Evolutionary conservation across 441 rosid species (phyloP), one percentile per base, ranked within the genome.

Genomic region (Geranium incanum): DNA sequence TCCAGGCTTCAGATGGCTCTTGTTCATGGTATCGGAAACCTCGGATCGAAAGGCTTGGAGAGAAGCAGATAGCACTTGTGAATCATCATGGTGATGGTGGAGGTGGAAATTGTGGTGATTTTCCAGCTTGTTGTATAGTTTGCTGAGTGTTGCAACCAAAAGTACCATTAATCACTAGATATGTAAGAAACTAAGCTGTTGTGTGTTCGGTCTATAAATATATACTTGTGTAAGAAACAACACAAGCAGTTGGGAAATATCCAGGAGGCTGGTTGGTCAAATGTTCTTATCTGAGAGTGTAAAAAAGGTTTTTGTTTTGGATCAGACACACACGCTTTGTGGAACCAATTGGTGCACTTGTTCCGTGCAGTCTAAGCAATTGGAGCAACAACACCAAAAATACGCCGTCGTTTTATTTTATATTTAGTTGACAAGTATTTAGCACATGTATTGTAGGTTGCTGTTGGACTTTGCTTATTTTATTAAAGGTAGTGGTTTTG

Each of bases 111-210:
- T 82, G 6, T 75, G 71, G 62, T 73, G 84, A 62, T 75, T 78
- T 74, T 85, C 89, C 85, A 84, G 84, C 70, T 81, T 84, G 81
- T 66, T 69, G 72, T 72, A 79, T 21, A 87, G 60, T 71, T 83
- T 85, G 84, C 68, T 8, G 68, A 85, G 60, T 63, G 69, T 84
- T 9, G 70, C 74, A 48, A 79, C 76, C 80, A 82, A 74, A 63
- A 83, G 79, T 66, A 83, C 80, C 88, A 87, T 87, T 70, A 9
- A 43, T 45, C 12, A 45, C 52, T 7, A 45, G 52, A 45, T 45
- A 45, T 45, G 52, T 45, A 11, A 43, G 50, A 43, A 11, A 45
- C 12, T 45, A 45, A 13, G 52, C 12, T 45, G 52, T 45, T 45
- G 52, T 45, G 52, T 45, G 52, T 45, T 45, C 11, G 52, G 52